Evolutionary conservation across 352 stramenopile species (phyloP), one percentile per base, ranked within the genome.

Genomic region (Paralagenidium karlingii): DNA sequence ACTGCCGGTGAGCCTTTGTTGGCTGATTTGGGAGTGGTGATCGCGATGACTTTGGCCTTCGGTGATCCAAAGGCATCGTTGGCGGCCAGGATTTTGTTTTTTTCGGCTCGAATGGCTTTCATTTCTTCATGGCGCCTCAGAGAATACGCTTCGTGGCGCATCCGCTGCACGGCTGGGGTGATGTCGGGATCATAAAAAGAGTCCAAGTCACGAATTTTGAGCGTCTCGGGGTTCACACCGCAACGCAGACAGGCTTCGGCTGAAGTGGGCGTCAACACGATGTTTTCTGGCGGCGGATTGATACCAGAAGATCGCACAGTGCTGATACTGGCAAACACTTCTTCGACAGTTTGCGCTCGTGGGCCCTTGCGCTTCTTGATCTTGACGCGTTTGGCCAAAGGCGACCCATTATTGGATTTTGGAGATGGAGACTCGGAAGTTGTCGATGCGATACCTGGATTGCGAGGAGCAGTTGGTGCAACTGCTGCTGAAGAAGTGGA

Each of bases 91-190:
- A 94, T 42, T 22, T 68, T 70, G 34, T 77, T 81, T 40, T 92
- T 87, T 47, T 94, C 81, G 5, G 43, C 36, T 9, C 84, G 74
- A 18, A 90, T 55, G 3, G 81, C 58, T 13, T 87, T 83, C 82
- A 96, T 96, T 53, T 95, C 75, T 39, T 96, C 84, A 41, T 95
- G 81, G 1, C 86, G 67, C 1, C 84, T 63, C 51, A 93, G 68
- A n/a, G 74, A 95, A 47, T 96, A 96, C 5, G 81, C 80, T 38
- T 96, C 86, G 45, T 96, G 82, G 8, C 86, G 76, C 80, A 96
- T 87, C 8, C 82, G 60, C 51, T 96, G 86, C 12, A 94, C 79
- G 7, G 86, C 78, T 1, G 81, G 58, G 8, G 82, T 75, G 21
- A 89, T 61, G 7, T 82, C 76, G 0, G 65, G 38, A 42, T 94